Conservation (phyloP, 805 yeast genomes). For the Candida loeiensis region DNA sequence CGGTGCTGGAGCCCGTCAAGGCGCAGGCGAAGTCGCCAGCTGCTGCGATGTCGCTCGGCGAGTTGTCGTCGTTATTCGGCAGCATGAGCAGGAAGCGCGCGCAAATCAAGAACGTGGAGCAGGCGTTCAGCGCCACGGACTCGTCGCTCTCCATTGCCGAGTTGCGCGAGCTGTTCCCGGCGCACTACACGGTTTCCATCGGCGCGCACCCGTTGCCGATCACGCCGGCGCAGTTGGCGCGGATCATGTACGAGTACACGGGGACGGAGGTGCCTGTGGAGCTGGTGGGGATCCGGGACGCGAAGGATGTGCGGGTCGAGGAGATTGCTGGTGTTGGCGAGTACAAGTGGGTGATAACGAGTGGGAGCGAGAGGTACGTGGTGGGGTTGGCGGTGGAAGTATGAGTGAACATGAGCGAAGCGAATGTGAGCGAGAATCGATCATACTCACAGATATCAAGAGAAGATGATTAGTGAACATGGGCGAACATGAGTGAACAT, state of each 20-base stretch:
- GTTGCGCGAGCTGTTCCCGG: conserved; percentile 29
- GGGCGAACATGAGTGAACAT: too few species aligned
- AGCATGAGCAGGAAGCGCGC: conserved; percentile 17
- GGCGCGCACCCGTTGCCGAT: conserved; percentile 23
- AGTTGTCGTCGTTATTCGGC: conserved; percentile 35
- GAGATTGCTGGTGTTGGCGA: conserved; percentile 25
- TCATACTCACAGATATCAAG: too few species aligned
- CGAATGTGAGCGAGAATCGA: too few species aligned
- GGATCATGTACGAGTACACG: conserved; percentile 24
- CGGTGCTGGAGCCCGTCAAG: not conserved
- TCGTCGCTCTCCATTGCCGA: conserved; percentile 27
- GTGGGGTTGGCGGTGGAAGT: conserved; percentile 3
- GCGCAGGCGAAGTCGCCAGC: conserved; percentile 5
- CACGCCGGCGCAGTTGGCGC: conserved; percentile 22
- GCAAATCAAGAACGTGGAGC: conserved; percentile 4
- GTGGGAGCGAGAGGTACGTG: conserved; percentile 15
- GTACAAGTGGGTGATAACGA: conserved; percentile 26
- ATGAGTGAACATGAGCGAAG: not conserved
- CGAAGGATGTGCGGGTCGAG: conserved; percentile 9
- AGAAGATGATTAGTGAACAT: too few species aligned
- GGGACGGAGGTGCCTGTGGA: conserved; percentile 30
- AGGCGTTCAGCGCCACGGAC: conserved; percentile 17
- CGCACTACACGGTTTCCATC: conserved; percentile 16
- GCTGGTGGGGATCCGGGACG: conserved; percentile 17
- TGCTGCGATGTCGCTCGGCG: conserved; percentile 35